Conservation (phyloP, 1,284 basidiomycete species). For the Pseudozyma sp. region DNA sequence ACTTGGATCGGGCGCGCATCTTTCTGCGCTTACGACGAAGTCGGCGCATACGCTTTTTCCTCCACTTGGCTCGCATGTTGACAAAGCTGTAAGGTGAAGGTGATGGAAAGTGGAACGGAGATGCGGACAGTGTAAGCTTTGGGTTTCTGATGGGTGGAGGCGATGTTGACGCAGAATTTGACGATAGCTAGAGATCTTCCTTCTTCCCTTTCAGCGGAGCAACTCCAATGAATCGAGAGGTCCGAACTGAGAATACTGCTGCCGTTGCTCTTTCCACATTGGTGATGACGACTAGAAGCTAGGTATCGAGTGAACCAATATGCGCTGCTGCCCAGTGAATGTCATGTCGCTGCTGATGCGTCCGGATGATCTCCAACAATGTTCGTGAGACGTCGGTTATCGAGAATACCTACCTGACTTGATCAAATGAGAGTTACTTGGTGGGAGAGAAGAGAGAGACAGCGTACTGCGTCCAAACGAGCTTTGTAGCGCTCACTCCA, state of each 20-base stretch:
- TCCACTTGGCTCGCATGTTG: slow-evolving; percentile 67
- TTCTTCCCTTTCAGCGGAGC: no score
- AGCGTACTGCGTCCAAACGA: background rate
- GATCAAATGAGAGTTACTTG: slow-evolving; percentile 57
- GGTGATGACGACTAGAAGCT: slow-evolving; percentile 15
- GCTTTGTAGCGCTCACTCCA: slow-evolving; percentile 52
- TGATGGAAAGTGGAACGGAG: background rate
- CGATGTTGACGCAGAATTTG: background rate
- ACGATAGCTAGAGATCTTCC: background rate
- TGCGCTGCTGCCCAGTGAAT: background rate
- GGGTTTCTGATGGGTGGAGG: slow-evolving; percentile 2
- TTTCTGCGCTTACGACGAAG: slow-evolving; percentile 68
- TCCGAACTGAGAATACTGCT: no score
- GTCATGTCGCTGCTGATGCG: slow-evolving; percentile 14
- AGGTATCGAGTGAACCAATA: background rate
- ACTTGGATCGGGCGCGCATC: slow-evolving; percentile 67
- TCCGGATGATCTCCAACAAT: slow-evolving; percentile 16
- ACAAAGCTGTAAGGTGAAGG: slow-evolving; percentile 35
- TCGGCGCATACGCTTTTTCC: slow-evolving; percentile 67
- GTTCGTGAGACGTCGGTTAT: slow-evolving; percentile 1
- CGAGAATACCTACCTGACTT: slow-evolving; percentile 44
- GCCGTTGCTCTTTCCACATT: background rate
- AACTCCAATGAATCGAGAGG: no score
- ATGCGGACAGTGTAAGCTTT: slow-evolving; percentile 22
- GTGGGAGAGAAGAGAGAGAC: slow-evolving; percentile 42